phyloP scores from a whole-genome alignment of 2,329 filamentous ascomycete genomes.

The Tolypocladium album region DNA sequence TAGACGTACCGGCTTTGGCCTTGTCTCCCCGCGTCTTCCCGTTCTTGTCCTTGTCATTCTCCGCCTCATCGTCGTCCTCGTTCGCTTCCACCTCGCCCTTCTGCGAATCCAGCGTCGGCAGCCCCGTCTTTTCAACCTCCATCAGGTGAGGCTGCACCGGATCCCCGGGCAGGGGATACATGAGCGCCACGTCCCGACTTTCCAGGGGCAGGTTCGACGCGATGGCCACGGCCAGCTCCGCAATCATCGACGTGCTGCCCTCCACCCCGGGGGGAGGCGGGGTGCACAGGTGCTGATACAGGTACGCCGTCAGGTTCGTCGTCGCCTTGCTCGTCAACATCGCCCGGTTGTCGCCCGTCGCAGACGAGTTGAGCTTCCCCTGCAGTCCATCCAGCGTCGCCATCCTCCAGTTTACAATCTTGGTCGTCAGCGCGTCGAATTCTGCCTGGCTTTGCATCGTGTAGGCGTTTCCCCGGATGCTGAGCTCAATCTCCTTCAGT shows the following conservation, averaged over 20 bases:
- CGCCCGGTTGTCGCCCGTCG: conserved; percentile 54
- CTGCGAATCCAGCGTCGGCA: conserved; percentile 49
- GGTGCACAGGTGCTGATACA: conserved; percentile 65
- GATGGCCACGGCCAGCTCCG: conserved; percentile 81
- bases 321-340: conserved; percentile 63
- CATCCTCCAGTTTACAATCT: conserved; percentile 87
- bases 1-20: conserved; percentile 36
- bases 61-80: conserved; percentile 27
- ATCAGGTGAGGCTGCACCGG: conserved; percentile 62
- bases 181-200: conserved; percentile 79
- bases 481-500: conserved; percentile 78
- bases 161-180: conserved; percentile 73
- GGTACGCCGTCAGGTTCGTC: conserved; percentile 52
- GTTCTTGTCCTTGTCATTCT: conserved; percentile 32
- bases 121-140: conserved; percentile 68
- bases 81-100: conserved; percentile 29
- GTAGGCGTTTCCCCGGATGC: conserved; percentile 70
- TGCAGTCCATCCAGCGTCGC: conserved; percentile 86
- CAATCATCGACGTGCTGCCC: conserved; percentile 81
- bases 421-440: conserved; percentile 74
- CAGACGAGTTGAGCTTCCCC: conserved; percentile 53
- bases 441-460: conserved; percentile 72
- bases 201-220: conserved; percentile 80
- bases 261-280: conserved; percentile 75
- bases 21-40: conserved; percentile 30